Evolutionary conservation across 306 rosid species (phyloP), one percentile per base, ranked within the genome.

Genomic region (Castanea sativa): DNA sequence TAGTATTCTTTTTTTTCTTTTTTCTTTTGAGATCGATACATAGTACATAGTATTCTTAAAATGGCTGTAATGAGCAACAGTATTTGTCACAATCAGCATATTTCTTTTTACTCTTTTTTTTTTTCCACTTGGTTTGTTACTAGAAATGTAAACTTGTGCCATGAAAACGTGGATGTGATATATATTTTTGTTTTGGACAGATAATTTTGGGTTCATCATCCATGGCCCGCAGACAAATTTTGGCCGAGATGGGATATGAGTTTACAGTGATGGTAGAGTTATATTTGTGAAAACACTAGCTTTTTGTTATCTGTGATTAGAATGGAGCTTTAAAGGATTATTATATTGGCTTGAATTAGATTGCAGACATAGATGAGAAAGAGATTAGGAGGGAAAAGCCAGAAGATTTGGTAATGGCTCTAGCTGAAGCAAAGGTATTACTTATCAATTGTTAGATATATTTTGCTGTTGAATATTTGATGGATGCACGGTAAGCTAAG

Each of bases 311-410:
- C 21, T 71, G 78, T 55, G 74, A 72, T 79, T 51, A 55, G 27
- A 78, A 21, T 82, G 53, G 30, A 75, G 56, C 5, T 76, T 68
- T 73, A 45, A 63, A 68, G 52, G 33, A 71, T 41, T 41, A 30
- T 77, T 84, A 58, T 56, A 30, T 63, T 85, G 84, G 79, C 6
- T 71, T 78, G 41, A 29, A 83, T 74, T 85, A 91, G 97, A 86
- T 88, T 73, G 98, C 99, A 81, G 97, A 92, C 45, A 92, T 92
- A 76, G 98, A 95, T 80, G 97, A 95, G 88, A 90, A 85, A 86
- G 60, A 87, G 76, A 83, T 91, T 73, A 83, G 99, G 86, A 90
- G 77, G 87, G 91, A 91, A 71, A 90, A 85, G 78, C 94, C 97
- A 9, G 92, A 92, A 84, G 96, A 93, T 52, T 80, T 93, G 94